Evolutionary conservation across 306 rosid genomes (phyloP), one percentile per base, ranked within the genome.

Genomic region (Chamaecrista fasciculata): DNA sequence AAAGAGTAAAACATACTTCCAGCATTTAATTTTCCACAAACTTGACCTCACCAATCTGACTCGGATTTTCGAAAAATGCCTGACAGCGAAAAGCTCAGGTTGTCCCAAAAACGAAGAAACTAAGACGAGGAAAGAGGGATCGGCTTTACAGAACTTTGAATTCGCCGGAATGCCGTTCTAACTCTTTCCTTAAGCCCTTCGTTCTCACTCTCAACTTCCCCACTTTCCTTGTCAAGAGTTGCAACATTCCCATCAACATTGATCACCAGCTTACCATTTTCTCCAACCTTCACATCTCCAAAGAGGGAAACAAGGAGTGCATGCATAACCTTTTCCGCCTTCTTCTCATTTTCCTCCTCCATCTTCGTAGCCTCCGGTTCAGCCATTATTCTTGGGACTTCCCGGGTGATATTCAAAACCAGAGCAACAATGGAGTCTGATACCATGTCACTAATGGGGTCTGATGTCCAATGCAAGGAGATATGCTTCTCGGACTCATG

Each of bases 171-270:
- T 23, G 98, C 91, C 0, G 87, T 74, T 62, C 76, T 81, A 7
- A 89, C 96, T 83, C 91, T 87, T 76, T 89, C 92, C 78, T 84
- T 92, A 8, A 92, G 90, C 69, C 89, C 96, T 73, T 89, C 98
- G 61, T 92, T 89, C 75, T 87, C 89, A 76, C 96, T 82, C 74
- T 84, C 91, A 23, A 89, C 98, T 1, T 84, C 96, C 74, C 96
- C 96, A 33, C 78, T 89, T 52, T 83, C 86, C 77, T 87, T 89
- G 70, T 92, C 84, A 33, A 92, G 86, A 72, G 76, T 78, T 29
- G 91, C 96, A 34, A 86, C 84, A 79, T 75, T 86, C 53, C 95
- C 98, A 71, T 89, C 96, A 21, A 92, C 81, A 68, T 73, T 87
- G 15, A 89, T 87, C 76, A 92, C 87, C 74, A 92, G 67, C 78